Evolutionary conservation across 192 early-diverging fungal genomes (phyloP).

Genomic region (Jimgerdemannia flammicorona): DNA sequence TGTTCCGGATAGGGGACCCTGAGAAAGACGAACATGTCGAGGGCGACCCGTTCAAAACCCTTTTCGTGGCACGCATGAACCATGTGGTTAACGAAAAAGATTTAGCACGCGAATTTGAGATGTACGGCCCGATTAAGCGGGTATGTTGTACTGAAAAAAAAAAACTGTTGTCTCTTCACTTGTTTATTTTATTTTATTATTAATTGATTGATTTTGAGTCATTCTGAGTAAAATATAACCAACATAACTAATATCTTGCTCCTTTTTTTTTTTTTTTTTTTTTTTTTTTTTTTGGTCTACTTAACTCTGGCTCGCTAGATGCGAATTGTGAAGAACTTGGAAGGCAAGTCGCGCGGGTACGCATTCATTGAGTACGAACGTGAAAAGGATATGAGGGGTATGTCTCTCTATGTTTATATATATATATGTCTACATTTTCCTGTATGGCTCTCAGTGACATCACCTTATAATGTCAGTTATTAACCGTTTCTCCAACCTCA

Average conservation of each 20-base stretch:
- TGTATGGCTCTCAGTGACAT: too few species aligned
- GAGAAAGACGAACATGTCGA: slow-evolving; percentile 65
- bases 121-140: slow-evolving; percentile 76
- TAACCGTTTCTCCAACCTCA: slow-evolving; percentile 1
- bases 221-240: too few species aligned
- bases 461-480: background rate
- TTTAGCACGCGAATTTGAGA: slow-evolving; percentile 71
- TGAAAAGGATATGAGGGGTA: slow-evolving; percentile 76
- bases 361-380: slow-evolving; percentile 94
- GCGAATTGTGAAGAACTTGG: slow-evolving; percentile 64
- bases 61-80: slow-evolving; percentile 81
- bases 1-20: slow-evolving; percentile 56
- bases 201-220: too few species aligned
- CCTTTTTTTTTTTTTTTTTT: background rate
- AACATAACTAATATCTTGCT: too few species aligned
- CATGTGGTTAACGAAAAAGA: slow-evolving; percentile 76
- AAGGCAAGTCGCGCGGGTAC: slow-evolving; percentile 83
- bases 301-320: slow-evolving; percentile 35
- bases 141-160: too few species aligned
- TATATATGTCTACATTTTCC: background rate
- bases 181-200: background rate
- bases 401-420: background rate
- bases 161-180: too few species aligned
- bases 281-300: background rate
- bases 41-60: slow-evolving; percentile 89